phyloP scores from a whole-genome alignment of 306 rosid genomes.

The Alnus glutinosa region DNA sequence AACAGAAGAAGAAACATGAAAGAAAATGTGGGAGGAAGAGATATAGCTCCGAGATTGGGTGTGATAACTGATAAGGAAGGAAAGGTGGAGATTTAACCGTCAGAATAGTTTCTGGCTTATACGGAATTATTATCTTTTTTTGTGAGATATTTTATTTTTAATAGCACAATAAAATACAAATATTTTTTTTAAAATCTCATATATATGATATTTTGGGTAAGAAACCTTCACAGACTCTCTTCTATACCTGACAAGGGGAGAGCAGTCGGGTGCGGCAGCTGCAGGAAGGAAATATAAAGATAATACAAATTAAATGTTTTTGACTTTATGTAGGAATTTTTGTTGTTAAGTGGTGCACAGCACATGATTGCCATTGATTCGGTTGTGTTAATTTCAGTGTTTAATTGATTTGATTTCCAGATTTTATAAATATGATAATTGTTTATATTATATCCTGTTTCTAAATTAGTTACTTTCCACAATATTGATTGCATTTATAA shows the following conservation, averaged over 20 bases:
- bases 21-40: slow-evolving; percentile 26
- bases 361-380: too few relatives aligned
- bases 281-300: not conserved
- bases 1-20: slow-evolving; percentile 19
- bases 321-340: not conserved
- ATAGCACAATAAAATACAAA: not conserved
- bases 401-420: too few relatives aligned
- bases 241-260: not conserved
- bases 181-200: not conserved
- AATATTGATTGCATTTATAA: too few relatives aligned
- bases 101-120: slow-evolving; percentile 41
- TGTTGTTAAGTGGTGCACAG: too few relatives aligned
- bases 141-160: not conserved
- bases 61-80: slow-evolving; percentile 98
- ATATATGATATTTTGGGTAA: not conserved
- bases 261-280: slow-evolving; percentile 3
- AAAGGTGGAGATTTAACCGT: slow-evolving; percentile 88
- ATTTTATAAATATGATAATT: too few relatives aligned
- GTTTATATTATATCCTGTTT: too few relatives aligned
- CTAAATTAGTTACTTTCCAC: too few relatives aligned
- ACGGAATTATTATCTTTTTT: slow-evolving; percentile 35
- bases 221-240: not conserved
- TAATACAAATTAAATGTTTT: not conserved
- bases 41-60: slow-evolving; percentile 37
- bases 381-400: too few relatives aligned